phyloP scores from a whole-genome alignment of 139 green algal genomes.

The Coccomyxa sp. region DNA sequence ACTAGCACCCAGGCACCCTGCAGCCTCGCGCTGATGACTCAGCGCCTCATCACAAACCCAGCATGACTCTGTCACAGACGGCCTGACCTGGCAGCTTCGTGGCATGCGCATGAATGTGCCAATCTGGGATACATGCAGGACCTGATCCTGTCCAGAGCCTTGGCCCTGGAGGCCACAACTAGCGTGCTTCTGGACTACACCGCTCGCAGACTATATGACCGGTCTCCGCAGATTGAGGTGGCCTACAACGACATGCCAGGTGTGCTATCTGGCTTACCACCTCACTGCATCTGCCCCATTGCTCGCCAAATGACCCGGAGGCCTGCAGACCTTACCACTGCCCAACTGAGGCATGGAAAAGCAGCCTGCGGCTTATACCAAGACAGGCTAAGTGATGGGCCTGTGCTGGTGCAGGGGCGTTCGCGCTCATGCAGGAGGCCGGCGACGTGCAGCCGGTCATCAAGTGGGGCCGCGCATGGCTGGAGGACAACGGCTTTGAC shows the following conservation, averaged over 20 bases:
- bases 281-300: too few relatives aligned
- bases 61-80: too few relatives aligned
- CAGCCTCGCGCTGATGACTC: too few relatives aligned
- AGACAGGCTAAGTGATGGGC: too few relatives aligned
- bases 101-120: not conserved
- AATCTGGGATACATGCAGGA: not conserved
- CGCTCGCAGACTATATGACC: not conserved
- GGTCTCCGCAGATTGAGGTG: not conserved
- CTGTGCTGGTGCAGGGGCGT: constrained; percentile 23
- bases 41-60: too few relatives aligned
- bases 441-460: constrained; percentile 21
- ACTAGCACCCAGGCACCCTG: too few relatives aligned
- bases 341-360: too few relatives aligned
- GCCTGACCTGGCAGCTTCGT: too few relatives aligned
- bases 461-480: constrained; percentile 24
- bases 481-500: constrained; percentile 14
- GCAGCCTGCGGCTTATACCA: too few relatives aligned
- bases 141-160: not conserved
- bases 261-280: too few relatives aligned
- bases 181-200: not conserved
- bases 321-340: too few relatives aligned
- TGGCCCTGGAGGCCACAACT: not conserved
- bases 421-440: constrained; percentile 35
- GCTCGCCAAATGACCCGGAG: too few relatives aligned
- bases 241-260: not conserved